Evolutionary conservation across 2,329 filamentous ascomycete species (phyloP).

Genomic region (Ophiostoma pallidulum): DNA sequence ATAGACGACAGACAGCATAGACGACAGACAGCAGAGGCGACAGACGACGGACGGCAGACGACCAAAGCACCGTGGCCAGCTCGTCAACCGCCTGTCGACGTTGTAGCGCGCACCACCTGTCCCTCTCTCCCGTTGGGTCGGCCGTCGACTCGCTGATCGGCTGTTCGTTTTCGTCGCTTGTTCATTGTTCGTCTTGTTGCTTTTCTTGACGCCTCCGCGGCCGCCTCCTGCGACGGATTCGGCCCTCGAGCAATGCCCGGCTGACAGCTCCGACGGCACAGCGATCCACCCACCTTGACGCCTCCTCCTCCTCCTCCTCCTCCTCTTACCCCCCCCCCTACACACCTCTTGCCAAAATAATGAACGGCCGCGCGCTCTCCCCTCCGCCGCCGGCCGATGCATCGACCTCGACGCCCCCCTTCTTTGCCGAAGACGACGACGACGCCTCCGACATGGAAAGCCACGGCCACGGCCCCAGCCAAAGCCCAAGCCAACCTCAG

Average conservation of each 20-base stretch:
- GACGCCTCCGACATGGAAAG: not conserved
- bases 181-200: not conserved
- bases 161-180: not conserved
- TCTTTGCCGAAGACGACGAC: conserved; percentile 12
- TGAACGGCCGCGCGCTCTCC: conserved; percentile 3
- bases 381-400: conserved; percentile 9
- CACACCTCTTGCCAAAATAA: too few species aligned
- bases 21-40: not conserved
- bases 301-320: not conserved
- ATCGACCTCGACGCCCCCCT: conserved; percentile 6
- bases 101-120: too few species aligned
- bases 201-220: not conserved
- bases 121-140: too few species aligned
- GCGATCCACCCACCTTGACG: not conserved
- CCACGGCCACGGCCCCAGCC: not conserved
- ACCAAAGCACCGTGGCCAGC: not conserved
- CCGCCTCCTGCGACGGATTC: too few species aligned
- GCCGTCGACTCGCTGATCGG: too few species aligned
- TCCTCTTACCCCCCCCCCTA: too few species aligned
- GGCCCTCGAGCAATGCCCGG: too few species aligned
- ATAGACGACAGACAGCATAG: not conserved
- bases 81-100: too few species aligned
- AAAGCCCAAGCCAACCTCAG: too few species aligned
- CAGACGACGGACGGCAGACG: not conserved
- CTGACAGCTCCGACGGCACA: too few species aligned